Base-by-base conservation (phyloP, 2,329 filamentous ascomycete genomes). In the Aplosporella prunicola region DNA sequence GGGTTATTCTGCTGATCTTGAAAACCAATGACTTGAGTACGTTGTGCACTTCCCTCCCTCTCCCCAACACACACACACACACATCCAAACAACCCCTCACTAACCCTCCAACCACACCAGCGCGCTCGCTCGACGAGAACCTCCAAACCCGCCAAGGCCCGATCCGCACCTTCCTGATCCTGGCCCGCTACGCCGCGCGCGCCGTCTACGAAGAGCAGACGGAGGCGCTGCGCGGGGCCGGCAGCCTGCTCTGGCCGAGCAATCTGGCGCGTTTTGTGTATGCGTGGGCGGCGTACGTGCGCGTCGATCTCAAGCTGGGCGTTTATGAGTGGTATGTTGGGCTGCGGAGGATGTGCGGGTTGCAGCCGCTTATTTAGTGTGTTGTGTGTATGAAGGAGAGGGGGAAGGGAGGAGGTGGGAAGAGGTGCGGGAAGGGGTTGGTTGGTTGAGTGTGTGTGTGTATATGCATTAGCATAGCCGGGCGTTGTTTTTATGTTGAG, bases 11-110 rank as follows among this genome's bases (percentile, higher is more conserved):
- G 9, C 69, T 98, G 18, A 96, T 98, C 47, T 71, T 98, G 44
- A 98, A 98, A 66, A 98, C 91, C 2, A 98, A 98, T 57, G 91
- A 98, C 62, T 67, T 98, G 25, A 98, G 69, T 74, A 62, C 54
- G 69, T 61, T 24, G 8, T 26, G 28, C n/a, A 13, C 8, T 3
- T 8, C 10, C 6, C 8, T 35, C 11, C 18, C n/a, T n/a, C n/a
- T n/a, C n/a, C n/a, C n/a, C n/a, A n/a, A n/a, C n/a, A n/a, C n/a
- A n/a, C n/a, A 31, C 28, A 9, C 28, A 16, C 15, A n/a, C 28
- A 9, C 15, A 10, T 16, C 28, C 28, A 10, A 9, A 31, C 9
- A 10, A 31, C 9, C 9, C 28, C 15, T 10, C 15, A 16, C 15
- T 16, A 31, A 16, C 28, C n/a, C n/a, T n/a, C n/a, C n/a, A n/a